Evolutionary conservation across 371 early-diverging fungal genomes (phyloP), one percentile per base, ranked within the genome.

Genomic region (Dentiscutata heterogama): DNA sequence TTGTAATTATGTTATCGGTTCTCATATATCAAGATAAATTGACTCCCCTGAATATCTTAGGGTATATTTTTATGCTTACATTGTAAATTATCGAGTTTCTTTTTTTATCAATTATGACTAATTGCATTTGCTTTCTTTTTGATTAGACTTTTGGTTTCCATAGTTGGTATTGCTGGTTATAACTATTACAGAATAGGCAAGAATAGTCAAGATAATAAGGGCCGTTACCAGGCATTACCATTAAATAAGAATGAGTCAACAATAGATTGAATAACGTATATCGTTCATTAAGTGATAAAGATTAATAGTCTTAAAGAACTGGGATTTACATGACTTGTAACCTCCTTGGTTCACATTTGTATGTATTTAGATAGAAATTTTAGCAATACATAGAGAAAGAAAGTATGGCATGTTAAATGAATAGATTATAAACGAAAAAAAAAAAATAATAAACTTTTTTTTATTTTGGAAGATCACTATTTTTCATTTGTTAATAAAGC

Each of bases 101-200:
- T 68, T 39, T 35, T 68, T 27, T 8, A 1, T 67, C 22, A 22
- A 20, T 67, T 20, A 0, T 22, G 3, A 25, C 18, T 68, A 73
- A 50, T 53, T 18, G 20, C 14, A 70, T 35, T 42, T 53, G 10
- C 22, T 56, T n/a, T 70, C 29, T 50, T 39, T 27, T 51, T 27
- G 29, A 22, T 31, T 60, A 80, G 80, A 13, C 35, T 80, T 11
- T 13, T 80, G 1, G 50, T 80, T 39, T 71, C 71, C 8, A 80
- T 80, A 11, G n/a, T 22, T 8, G 80, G 80, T 51, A 80, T 80
- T 46, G 58, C 60, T 16, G 68, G 50, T 25, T 80, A 80, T 39
- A 80, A 80, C 42, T 80, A 80, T 61, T 80, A 80, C 27, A 80
- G 71, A 71, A 70, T 80, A 27, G 7, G 20, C 22, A 70, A 70